Base-by-base conservation (phyloP, 495 filamentous ascomycete species). In the Penicillium paradoxum region DNA sequence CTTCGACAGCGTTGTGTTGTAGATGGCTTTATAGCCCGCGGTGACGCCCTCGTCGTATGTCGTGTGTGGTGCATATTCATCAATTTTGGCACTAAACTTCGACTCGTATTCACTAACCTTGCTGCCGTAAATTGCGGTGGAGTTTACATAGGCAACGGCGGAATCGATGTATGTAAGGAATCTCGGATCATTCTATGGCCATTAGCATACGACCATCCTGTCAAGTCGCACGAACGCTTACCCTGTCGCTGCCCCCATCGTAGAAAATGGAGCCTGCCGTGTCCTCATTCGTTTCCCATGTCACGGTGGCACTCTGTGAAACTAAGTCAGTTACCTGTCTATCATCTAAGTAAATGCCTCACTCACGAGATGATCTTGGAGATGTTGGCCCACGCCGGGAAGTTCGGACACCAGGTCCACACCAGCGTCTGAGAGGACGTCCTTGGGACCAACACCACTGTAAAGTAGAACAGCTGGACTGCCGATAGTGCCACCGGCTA, bases 401-500 rank as follows among this genome's bases (percentile, higher is more conserved):
- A 79, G 67, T 51, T 79, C 73, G 29, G 68, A 65, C 8, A 75
- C 54, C 6, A 70, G 55, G 3, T 66, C 54, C 51, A 79, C 72
- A 6, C 68, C 70, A 7, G 73, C 61, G 10, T 41, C 30, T 13
- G 60, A 45, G 10, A 79, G 57, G 3, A 75, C 64, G 18, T 63
- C 58, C 47, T 65, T 70, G 0, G 72, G 71, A 2, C 75, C 76
- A 33, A 79, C 64, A 40, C 76, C 76, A 29, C 73, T 72, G 34
- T 79, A 53, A 8, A 77, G 65, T 8, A 79, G 55, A n/a, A 84
- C 68, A 52, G 83, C 77, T 0, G 81, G 81, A 19, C 78, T 75
- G 55, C 79, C 79, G 53, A 83, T 70, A 19, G 75, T 60, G 10
- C 81, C 81, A 45, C 77, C 75, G 0, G 80, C 63, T 5, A 84